Conservation (phyloP, 306 rosid genomes). For the Casuarina cunninghamiana region DNA sequence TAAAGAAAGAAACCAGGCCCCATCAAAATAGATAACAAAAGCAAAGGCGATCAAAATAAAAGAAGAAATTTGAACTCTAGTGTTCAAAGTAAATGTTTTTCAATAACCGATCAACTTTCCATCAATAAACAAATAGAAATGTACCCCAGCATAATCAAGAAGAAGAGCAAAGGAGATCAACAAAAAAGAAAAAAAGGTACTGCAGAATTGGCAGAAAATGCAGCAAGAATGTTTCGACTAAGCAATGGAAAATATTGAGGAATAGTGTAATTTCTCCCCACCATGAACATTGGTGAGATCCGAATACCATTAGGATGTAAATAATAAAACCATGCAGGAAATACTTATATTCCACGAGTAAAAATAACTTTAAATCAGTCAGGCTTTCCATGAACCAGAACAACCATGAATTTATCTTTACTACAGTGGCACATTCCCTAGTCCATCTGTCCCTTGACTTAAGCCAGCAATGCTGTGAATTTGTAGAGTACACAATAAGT, state of each 20-base stretch:
- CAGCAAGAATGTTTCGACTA: background rate
- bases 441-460: background rate
- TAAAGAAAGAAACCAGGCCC: background rate
- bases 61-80: background rate
- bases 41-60: background rate
- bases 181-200: background rate
- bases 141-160: background rate
- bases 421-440: background rate
- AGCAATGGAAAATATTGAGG: background rate
- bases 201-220: background rate
- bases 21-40: background rate
- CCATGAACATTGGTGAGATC: background rate
- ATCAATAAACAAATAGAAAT: background rate
- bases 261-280: background rate
- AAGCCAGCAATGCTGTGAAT: background rate
- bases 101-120: background rate
- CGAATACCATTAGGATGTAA: too few relatives aligned
- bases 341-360: too few relatives aligned
- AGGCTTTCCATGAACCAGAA: background rate
- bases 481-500: background rate
- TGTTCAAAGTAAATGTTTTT: background rate
- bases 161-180: background rate
- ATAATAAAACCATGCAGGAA: background rate
- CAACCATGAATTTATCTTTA: background rate
- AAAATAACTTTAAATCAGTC: background rate